Conservation (phyloP, 768 basidiomycete species). For the Rhodotorula paludigena region DNA sequence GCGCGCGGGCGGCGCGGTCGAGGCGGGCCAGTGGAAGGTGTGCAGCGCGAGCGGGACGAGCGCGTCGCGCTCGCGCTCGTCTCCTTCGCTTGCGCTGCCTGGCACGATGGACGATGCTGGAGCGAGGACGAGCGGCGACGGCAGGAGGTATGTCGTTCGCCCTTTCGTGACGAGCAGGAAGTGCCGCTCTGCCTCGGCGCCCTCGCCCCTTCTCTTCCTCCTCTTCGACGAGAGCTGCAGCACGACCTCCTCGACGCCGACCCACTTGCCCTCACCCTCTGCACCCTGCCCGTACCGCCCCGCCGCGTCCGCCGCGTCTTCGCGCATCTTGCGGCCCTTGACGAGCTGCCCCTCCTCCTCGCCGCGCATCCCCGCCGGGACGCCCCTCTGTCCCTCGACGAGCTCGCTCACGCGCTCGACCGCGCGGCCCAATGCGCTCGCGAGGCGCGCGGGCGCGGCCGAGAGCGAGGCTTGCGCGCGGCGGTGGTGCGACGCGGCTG, state of each 20-base stretch:
- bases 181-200: no score
- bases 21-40: background rate
- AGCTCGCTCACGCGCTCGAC: no score
- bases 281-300: no score
- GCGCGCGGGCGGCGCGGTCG: no score
- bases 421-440: no score
- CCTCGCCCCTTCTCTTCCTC: no score
- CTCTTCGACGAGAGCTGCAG: no score
- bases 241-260: background rate
- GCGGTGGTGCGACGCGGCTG: background rate
- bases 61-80: background rate
- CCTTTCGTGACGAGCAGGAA: background rate
- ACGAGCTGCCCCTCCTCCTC: background rate
- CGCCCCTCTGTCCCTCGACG: background rate
- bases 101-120: no score
- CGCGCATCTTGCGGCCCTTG: background rate
- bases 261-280: background rate
- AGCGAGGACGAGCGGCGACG: background rate
- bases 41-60: background rate
- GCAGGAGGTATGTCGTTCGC: background rate
- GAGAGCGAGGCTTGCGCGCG: background rate
- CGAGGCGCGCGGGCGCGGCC: background rate
- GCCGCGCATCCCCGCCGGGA: constrained; percentile 4
- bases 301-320: background rate
- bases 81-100: no score